phyloP scores from a whole-genome alignment of 495 filamentous ascomycete species.

The Aspergillus incahuasiensis region DNA sequence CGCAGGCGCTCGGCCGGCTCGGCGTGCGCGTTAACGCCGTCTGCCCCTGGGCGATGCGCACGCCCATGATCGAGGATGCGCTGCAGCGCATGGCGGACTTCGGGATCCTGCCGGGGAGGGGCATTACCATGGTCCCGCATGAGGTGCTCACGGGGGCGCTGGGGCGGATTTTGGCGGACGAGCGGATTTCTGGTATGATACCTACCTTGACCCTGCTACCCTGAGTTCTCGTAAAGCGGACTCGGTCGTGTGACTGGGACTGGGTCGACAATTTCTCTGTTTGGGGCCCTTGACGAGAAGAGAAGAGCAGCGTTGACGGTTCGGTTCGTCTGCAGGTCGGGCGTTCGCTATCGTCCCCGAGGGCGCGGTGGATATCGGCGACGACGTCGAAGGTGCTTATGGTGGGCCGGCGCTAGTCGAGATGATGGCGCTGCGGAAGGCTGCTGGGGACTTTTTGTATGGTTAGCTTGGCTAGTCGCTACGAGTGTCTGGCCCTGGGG shows the following conservation, averaged over 20 bases:
- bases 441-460: background rate
- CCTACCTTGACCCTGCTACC: too few relatives aligned
- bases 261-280: too few relatives aligned
- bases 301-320: too few relatives aligned
- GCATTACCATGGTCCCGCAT: background rate
- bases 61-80: background rate
- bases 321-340: background rate
- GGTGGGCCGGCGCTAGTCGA: background rate
- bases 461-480: background rate
- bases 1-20: background rate
- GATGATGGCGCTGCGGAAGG: conserved; percentile 3
- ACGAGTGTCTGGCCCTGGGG: too few relatives aligned
- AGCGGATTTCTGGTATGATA: background rate
- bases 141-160: background rate
- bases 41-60: background rate
- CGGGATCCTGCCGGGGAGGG: background rate
- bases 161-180: background rate
- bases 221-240: too few relatives aligned
- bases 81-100: background rate
- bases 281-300: too few relatives aligned
- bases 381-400: background rate
- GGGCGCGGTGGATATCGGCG: background rate
- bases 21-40: background rate
- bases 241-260: too few relatives aligned
- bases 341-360: background rate